Base-by-base conservation (phyloP, 805 yeast species). In the Maudiozyma saulgeensis region DNA sequence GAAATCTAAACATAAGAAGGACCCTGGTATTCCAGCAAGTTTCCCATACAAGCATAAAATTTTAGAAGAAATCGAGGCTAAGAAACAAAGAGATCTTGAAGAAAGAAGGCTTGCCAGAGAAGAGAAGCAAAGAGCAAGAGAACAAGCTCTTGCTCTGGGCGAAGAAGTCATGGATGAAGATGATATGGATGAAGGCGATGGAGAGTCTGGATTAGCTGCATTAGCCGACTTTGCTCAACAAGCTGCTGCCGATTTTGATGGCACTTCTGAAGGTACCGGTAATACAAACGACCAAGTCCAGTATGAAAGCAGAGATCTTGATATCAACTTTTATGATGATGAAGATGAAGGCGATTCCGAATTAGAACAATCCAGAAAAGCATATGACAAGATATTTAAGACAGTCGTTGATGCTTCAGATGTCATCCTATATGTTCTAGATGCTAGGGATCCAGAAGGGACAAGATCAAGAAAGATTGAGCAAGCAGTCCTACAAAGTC, bases 381-480 rank as follows among this genome's bases (percentile, higher is more conserved):
- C 96, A 6, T 93, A 85, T 64, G 98, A 91, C 67, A 91, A 90
- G 70, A 81, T 91, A 51, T 91, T 90, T 76, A 90, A 89, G 68
- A 77, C 89, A 15, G 97, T 93, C 37, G 90, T 93, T 21, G 97
- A 89, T 52, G 84, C 89, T 21, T 75, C 97, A 1, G 99, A 91
- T 65, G 96, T 91, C 48, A 74, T 91, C 18, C 74, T 90, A 49
- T 91, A 93, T 62, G 96, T 91, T n/a, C 72, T 91, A 62, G 99
- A 91, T 69, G 96, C 99, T 1, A 82, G 99, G 68, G 96, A 93
- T 68, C 99, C 99, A 49, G 96, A 87, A 67, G 82, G 88, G 18
- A 91, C 98, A 2, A 80, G 99, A 63, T 89, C 97, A 8, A 80
- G 82, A 64, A 87, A 81, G 63, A 90, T 93, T 41, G 99, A 93